These are phyloP conservation scores for Cupressus sempervirens DNA, from an alignment of 75 land plant genomes.

Conservation along the genomic window DNA sequence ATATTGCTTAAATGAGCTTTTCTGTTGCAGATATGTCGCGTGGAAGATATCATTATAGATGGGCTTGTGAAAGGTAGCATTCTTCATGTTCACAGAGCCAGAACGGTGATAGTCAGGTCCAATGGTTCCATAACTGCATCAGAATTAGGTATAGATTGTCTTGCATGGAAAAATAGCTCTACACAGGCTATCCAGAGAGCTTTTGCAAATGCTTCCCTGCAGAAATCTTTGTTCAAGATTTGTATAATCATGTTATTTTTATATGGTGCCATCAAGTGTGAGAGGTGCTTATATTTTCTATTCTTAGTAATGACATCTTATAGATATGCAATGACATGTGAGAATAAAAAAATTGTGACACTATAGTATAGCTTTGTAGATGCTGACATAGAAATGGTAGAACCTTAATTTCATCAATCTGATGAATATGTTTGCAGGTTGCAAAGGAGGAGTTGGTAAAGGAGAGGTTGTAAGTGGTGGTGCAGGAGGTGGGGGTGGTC, in stretches of 20 bases:
- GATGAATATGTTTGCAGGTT: constrained; percentile 50
- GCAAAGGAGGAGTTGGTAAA: constrained; percentile 75
- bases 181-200: background rate
- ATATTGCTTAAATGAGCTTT: constrained; percentile 7
- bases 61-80: constrained; percentile 81
- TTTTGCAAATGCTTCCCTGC: background rate
- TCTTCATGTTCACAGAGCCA: constrained; percentile 84
- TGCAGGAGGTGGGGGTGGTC: constrained; percentile 92
- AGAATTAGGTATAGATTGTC: constrained; percentile 55
- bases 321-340: background rate
- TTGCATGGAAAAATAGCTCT: background rate
- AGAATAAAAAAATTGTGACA: background rate
- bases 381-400: background rate
- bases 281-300: background rate
- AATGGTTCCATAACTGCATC: constrained; percentile 75
- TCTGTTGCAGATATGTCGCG: constrained; percentile 81
- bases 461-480: constrained; percentile 52
- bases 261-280: background rate
- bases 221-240: background rate
- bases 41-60: constrained; percentile 78
- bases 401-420: background rate
- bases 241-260: background rate
- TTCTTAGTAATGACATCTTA: constrained; percentile 6
- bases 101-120: constrained; percentile 60
- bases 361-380: background rate